A percentile compares a stretch with the other conserved stretches of the same genome.
Evolutionary conservation across 495 filamentous ascomycete species (phyloP).

Genomic region (Podospora pseudoanserina): DNA sequence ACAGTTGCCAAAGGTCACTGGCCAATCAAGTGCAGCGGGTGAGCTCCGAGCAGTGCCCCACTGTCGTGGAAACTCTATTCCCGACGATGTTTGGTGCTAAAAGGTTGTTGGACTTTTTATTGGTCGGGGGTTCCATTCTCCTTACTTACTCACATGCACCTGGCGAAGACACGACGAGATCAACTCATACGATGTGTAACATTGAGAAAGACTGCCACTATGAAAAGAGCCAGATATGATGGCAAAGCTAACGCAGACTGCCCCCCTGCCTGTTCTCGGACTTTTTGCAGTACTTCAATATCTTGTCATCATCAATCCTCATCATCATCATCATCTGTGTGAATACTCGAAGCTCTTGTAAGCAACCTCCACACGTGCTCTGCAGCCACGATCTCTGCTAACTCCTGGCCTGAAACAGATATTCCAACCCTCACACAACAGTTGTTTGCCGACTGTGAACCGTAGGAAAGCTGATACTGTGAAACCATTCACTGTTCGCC

Average conservation of each 20-base stretch:
- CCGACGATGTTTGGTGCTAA: neutral
- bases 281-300: neutral
- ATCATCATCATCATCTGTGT: neutral
- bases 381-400: neutral
- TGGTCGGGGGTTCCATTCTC: neutral
- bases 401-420: neutral
- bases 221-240: neutral
- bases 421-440: neutral
- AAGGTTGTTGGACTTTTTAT: neutral
- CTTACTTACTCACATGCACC: neutral
- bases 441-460: neutral
- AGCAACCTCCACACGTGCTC: neutral
- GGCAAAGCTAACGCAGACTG: neutral
- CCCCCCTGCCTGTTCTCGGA: neutral
- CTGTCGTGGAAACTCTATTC: neutral
- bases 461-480: neutral
- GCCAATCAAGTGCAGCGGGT: neutral
- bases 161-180: neutral
- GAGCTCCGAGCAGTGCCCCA: neutral
- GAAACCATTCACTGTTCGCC: neutral
- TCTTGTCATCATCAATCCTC: neutral
- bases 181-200: neutral
- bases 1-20: constrained; percentile 9
- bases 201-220: neutral
- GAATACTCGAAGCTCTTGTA: neutral